Percentiles rank a stretch among this genome's conserved stretches.
phyloP scores from a whole-genome alignment of 148 eudicot genomes.

The Chenopodium suecicum region DNA sequence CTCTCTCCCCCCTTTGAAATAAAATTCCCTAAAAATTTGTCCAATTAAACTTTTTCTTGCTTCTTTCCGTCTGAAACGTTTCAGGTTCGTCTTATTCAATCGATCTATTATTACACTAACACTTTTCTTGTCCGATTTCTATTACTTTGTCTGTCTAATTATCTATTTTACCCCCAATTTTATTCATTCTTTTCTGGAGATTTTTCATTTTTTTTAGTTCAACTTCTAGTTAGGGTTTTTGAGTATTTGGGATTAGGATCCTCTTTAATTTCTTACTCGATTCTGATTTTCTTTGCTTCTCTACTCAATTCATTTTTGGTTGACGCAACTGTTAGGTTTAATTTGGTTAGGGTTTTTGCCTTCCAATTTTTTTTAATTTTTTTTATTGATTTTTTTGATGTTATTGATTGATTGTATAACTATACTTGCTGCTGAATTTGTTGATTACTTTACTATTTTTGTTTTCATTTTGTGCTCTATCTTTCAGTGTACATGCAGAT shows the following conservation, averaged over 20 bases:
- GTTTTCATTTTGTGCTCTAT: neutral
- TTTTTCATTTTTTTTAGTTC: no score
- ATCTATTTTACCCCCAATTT: no score
- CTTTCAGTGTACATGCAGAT: neutral
- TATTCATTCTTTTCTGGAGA: no score
- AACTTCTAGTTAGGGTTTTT: constrained; percentile 38
- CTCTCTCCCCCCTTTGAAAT: constrained; percentile 1
- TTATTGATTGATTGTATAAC: neutral
- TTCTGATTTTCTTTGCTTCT: constrained; percentile 10
- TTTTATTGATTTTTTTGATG: neutral
- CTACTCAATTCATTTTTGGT: constrained; percentile 16
- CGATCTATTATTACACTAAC: constrained; percentile 25
- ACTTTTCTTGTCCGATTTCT: constrained; percentile 2
- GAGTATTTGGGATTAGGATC: constrained; percentile 17
- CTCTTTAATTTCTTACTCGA: neutral
- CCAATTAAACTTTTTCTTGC: constrained; percentile 19
- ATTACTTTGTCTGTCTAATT: neutral
- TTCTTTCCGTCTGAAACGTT: constrained; percentile 21
- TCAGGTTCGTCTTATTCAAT: constrained; percentile 43
- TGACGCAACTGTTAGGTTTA: neutral
- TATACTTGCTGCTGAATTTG: neutral
- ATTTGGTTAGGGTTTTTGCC: constrained; percentile 25
- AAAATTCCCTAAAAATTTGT: constrained; percentile 19
- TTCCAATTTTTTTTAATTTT: neutral
- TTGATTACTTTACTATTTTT: neutral